Conservation (phyloP, 257 asterid species). For the Solanum verrucosum region DNA sequence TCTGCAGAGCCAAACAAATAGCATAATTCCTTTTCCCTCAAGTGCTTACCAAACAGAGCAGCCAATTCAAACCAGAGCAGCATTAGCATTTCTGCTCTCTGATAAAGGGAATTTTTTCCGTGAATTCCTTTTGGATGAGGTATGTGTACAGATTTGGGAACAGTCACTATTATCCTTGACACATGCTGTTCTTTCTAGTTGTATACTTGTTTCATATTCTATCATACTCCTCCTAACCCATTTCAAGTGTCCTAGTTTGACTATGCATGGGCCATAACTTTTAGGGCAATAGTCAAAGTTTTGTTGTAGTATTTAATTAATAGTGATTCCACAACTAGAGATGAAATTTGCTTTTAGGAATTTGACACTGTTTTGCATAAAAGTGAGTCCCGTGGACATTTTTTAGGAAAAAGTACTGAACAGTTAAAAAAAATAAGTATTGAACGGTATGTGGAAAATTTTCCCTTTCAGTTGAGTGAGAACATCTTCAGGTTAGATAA, state of each 20-base stretch:
- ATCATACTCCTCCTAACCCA: not conserved
- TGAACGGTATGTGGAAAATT: not conserved
- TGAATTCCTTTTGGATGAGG: constrained; percentile 96
- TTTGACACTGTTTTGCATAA: not conserved
- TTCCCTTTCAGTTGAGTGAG: not conserved
- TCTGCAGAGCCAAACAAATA: constrained; percentile 45
- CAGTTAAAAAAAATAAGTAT: not conserved
- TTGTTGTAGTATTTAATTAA: not conserved
- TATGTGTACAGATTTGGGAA: constrained; percentile 14
- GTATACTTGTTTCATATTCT: not conserved
- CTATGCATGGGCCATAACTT: not conserved
- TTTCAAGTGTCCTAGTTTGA: not conserved
- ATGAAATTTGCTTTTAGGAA: not conserved
- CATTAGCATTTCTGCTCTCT: constrained; percentile 77
- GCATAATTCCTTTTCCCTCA: constrained; percentile 29
- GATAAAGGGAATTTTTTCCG: constrained; percentile 93
- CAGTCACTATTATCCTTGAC: not conserved
- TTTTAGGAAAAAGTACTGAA: not conserved
- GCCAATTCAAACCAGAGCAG: constrained; percentile 91
- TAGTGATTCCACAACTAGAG: not conserved
- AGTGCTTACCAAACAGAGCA: constrained; percentile 35
- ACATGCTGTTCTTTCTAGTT: not conserved
- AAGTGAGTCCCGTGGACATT: not conserved
- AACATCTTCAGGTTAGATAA: not conserved
- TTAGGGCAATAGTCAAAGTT: not conserved